Conservation (phyloP, 2,329 filamentous ascomycete species). For the Byssoonygena ceratinophila region DNA sequence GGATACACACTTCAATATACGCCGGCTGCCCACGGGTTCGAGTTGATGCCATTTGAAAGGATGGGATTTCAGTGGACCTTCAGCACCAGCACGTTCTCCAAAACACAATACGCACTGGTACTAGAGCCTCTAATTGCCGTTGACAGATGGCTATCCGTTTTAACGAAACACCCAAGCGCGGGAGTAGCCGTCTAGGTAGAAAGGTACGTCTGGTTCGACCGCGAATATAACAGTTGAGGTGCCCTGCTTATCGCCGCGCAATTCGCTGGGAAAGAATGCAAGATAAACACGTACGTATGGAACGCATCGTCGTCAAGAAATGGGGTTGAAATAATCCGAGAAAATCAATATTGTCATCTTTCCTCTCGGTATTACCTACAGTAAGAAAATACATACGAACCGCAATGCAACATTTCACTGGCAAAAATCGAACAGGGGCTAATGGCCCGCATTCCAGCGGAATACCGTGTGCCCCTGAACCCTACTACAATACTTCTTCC, state of each 20-base stretch:
- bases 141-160: background rate
- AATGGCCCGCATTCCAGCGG: no score
- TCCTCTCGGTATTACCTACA: constrained; percentile 1
- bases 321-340: background rate
- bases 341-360: background rate
- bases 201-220: background rate
- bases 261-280: background rate
- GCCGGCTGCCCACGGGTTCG: background rate
- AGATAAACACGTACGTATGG: background rate
- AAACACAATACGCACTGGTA: background rate
- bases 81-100: background rate
- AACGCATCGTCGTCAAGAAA: background rate
- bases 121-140: background rate
- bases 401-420: background rate
- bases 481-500: no score
- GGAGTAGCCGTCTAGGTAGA: no score
- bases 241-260: background rate
- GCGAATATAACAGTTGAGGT: background rate
- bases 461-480: no score
- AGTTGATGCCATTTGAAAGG: background rate
- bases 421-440: background rate
- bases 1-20: background rate
- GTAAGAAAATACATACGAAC: background rate
- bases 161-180: background rate
- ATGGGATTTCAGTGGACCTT: background rate